These are phyloP conservation scores for Cerrena zonata DNA, from an alignment of 1,284 basidiomycete species.

Conservation along the genomic window DNA sequence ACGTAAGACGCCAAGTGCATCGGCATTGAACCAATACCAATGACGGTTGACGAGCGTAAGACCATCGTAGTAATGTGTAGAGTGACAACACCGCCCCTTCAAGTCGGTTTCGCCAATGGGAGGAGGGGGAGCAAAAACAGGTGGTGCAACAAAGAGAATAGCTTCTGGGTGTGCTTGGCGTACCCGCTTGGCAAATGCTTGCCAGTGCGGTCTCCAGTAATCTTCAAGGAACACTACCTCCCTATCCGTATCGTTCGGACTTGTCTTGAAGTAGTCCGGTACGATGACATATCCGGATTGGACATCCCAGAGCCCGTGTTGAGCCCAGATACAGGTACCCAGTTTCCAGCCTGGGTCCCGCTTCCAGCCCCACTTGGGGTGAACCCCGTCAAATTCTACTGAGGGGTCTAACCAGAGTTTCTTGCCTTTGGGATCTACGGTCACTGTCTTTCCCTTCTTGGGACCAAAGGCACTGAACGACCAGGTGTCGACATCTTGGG, in stretches of 20 bases:
- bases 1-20: constrained; percentile 84
- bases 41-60: constrained; percentile 78
- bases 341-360: constrained; percentile 74
- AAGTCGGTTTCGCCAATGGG: constrained; percentile 57
- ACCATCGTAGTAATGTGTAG: constrained; percentile 93
- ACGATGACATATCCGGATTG: constrained; percentile 62
- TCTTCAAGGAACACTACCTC: constrained; percentile 71
- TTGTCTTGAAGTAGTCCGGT: constrained; percentile 72
- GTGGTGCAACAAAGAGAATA: constrained; percentile 88
- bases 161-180: constrained; percentile 75
- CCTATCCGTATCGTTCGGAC: constrained; percentile 18
- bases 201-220: constrained; percentile 80
- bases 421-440: constrained; percentile 78
- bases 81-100: constrained; percentile 70
- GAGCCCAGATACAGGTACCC: constrained; percentile 87
- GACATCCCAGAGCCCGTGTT: constrained; percentile 89
- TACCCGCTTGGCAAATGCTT: constrained; percentile 60
- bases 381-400: constrained; percentile 40
- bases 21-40: constrained; percentile 97
- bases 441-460: constrained; percentile 62
- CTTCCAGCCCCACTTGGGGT: constrained; percentile 76
- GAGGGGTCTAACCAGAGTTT: constrained; percentile 65
- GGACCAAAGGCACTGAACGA: constrained; percentile 80
- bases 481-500: constrained; percentile 83
- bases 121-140: constrained; percentile 83